Conservation (phyloP, 148 eudicot species). For the Rhododendron griersonianum region DNA sequence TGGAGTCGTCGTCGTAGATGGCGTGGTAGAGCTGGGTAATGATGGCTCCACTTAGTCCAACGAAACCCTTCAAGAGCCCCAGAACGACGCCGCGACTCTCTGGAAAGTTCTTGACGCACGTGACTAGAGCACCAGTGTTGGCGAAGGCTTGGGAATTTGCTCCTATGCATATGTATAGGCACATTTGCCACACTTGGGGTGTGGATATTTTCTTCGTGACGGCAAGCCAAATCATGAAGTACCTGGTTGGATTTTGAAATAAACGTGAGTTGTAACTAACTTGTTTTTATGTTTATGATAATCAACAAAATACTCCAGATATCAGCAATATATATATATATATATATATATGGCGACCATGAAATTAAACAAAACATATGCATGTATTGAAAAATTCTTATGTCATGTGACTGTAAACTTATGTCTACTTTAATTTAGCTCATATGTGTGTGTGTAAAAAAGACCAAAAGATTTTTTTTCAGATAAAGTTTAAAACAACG, state of each 20-base stretch:
- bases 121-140: conserved; percentile 35
- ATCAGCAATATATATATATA: too few species aligned
- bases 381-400: too few species aligned
- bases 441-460: too few species aligned
- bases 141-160: conserved; percentile 35
- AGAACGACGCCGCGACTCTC: conserved; percentile 39
- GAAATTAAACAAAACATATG: too few species aligned
- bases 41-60: conserved; percentile 38
- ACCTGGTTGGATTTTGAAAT: neutral
- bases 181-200: conserved; percentile 33
- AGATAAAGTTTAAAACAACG: too few species aligned
- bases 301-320: too few species aligned
- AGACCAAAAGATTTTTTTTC: too few species aligned
- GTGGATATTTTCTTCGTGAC: conserved; percentile 24
- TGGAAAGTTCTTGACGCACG: conserved; percentile 42
- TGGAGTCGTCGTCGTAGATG: conserved; percentile 15
- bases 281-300: too few species aligned
- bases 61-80: conserved; percentile 42
- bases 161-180: conserved; percentile 34
- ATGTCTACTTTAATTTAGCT: too few species aligned
- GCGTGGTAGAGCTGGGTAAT: conserved; percentile 29
- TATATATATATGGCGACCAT: too few species aligned
- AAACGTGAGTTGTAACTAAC: too few species aligned
- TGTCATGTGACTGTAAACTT: too few species aligned
- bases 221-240: conserved; percentile 35